Percentiles rank a stretch among this genome's conserved stretches.
Evolutionary conservation across 1,139 yeast genomes (phyloP).

Genomic region (Yamadazyma dendronema): DNA sequence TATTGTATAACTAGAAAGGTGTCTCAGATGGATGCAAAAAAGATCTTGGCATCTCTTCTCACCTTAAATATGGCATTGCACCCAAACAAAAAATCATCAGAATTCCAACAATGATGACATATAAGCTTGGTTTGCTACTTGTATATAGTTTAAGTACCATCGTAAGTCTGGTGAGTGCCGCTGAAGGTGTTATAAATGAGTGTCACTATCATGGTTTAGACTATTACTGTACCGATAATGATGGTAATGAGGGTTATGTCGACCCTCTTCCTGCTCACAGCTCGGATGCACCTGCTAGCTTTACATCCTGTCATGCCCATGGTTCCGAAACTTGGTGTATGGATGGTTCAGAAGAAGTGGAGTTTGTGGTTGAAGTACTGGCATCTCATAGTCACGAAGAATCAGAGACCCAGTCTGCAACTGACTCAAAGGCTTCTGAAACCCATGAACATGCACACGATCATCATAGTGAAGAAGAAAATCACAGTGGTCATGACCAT

Average conservation of each 20-base stretch:
- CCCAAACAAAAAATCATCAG: neutral
- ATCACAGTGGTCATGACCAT: conserved; percentile 1
- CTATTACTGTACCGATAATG: conserved; percentile 24
- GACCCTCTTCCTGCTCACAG: conserved; percentile 25
- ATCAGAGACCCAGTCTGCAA: neutral
- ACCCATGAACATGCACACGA: conserved; percentile 1
- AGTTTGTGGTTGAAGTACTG: conserved; percentile 18
- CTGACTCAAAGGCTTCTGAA: neutral
- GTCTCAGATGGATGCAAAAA: neutral
- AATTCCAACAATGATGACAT: neutral
- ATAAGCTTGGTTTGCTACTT: no score
- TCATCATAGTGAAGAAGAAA: neutral
- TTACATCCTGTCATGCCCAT: conserved; percentile 30
- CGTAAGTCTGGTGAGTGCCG: neutral
- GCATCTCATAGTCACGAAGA: conserved; percentile 2
- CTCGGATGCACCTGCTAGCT: conserved; percentile 20
- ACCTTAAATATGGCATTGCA: conserved; percentile 1
- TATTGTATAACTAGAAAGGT: conserved; percentile 4
- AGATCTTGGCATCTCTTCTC: conserved; percentile 3
- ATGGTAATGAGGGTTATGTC: conserved; percentile 29
- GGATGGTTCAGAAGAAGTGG: conserved; percentile 21
- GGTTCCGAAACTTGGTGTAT: conserved; percentile 25
- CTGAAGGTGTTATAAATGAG: conserved; percentile 9
- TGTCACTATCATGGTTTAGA: conserved; percentile 30
- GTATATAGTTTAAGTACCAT: no score